Base-by-base conservation (phyloP, 2,329 filamentous ascomycete species). In the Microsporum canis region DNA sequence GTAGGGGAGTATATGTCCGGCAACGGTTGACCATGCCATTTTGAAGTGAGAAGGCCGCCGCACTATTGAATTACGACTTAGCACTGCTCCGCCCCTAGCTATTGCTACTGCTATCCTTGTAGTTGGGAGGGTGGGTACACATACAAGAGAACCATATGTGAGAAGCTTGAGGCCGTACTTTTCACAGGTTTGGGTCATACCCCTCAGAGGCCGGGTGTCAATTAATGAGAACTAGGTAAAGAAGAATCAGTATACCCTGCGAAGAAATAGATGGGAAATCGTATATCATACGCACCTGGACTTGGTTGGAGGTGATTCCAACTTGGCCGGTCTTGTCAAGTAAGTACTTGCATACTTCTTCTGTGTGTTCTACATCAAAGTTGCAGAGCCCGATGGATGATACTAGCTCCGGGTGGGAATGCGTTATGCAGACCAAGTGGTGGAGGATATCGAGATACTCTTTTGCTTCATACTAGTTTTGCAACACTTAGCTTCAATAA, bases 71-170 rank as follows among this genome's bases (percentile, higher is more conserved):
- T 23, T 56, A 38, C 53, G 60, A 14, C 12, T 27, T 31, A 56
- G 33, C 34, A 38, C 31, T 43, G 10, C 29, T 34, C n/a, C 27
- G 51, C n/a, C 38, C 12, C 38, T 41, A 14, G n/a, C 8, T 14
- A 10, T n/a, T 12, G 7, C 38, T 2, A 41, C n/a, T 41, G 38
- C n/a, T 43, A 43, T 43, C 39, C 39, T 10, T 36, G 38, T 3
- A 36, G 10, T 39, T 14, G 57, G 38, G 39, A 23, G 23, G 43
- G 41, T 8, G 23, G 10, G n/a, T 1, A 4, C 33, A 62, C 68
- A 55, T 66, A 73, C 71, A 56, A 77, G 62, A 17, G 75, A 74
- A 1, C 76, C 75, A 62, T 78, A 78, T 5, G 75, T 77, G n/a
- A 77, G 67, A 0, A 78, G 69, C 60, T 77, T 77, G 57, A 78